Conservation (phyloP, 805 yeast species). For the Candida maltosa region DNA sequence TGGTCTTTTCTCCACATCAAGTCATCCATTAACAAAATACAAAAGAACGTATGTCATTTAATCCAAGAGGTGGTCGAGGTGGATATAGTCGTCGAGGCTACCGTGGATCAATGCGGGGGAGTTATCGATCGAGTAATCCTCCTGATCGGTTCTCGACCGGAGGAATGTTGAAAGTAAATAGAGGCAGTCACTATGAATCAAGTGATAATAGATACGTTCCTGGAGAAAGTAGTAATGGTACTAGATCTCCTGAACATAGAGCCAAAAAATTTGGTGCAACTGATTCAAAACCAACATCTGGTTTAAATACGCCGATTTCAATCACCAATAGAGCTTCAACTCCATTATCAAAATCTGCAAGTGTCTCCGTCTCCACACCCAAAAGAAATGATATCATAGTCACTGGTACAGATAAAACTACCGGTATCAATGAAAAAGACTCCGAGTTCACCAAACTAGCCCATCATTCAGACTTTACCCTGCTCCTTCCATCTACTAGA, state of each 20-base stretch:
- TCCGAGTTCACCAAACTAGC: slow-evolving; percentile 23
- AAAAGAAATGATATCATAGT: too few relatives aligned
- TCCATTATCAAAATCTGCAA: too few relatives aligned
- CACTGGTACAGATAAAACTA: slow-evolving; percentile 30
- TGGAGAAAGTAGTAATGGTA: background rate
- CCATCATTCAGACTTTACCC: slow-evolving; percentile 23
- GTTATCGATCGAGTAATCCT: slow-evolving; percentile 1
- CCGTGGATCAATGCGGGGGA: slow-evolving; percentile 3
- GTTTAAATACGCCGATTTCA: slow-evolving; percentile 4
- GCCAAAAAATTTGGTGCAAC: too few relatives aligned
- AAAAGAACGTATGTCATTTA: slow-evolving; percentile 6
- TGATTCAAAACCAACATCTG: slow-evolving; percentile 1
- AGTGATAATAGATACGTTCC: background rate
- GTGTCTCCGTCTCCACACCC: too few relatives aligned
- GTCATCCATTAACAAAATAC: too few relatives aligned
- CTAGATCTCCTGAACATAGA: background rate
- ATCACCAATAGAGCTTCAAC: background rate
- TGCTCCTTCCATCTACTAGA: slow-evolving; percentile 8
- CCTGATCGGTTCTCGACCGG: background rate
- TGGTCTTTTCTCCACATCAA: too few relatives aligned
- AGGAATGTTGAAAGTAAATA: background rate
- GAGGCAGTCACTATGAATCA: slow-evolving; percentile 1
- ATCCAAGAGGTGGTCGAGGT: too few relatives aligned
- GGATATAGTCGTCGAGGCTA: slow-evolving; percentile 6
- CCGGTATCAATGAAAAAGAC: slow-evolving; percentile 33